Base-by-base conservation (phyloP, 257 asterid species). In the Nicotiana attenuata region DNA sequence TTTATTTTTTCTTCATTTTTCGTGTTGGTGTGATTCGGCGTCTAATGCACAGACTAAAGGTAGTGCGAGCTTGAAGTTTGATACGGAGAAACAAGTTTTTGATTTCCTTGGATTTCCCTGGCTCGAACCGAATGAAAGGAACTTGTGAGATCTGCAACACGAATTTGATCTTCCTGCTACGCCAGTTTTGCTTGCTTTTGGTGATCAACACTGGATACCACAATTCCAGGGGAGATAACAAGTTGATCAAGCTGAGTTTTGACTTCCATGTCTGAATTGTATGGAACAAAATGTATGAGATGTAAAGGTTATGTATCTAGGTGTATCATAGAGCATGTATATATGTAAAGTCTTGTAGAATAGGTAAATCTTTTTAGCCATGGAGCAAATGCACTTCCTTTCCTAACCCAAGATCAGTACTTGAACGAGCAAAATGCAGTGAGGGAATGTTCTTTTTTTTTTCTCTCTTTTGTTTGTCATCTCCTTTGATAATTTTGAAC, bases 51-150 rank as follows among this genome's bases (percentile, higher is more conserved):
- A 96, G 99, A 95, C 90, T 86, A 91, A 79, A 85, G 97, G 97
- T 82, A 87, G 91, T 84, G 98, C 97, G 20, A 93, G 90, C 88
- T 87, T 96, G 93, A 94, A 94, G 89, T 90, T 94, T 85, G 89
- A 84, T 41, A 91, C 92, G 3, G 99, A 96, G 80, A 94, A 89
- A 69, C 90, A 96, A 85, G 97, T 96, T 80, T 94, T 94, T 65
- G 95, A 96, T 86, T 96, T 92, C 89, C 97, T 96, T 10, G 97
- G 96, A 29, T 96, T 90, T 85, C 97, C 97, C 24, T 92, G 92
- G 94, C 89, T 90, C 10, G 94, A 92, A 78, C 99, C 99, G 10
- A 85, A 92, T 82, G 89, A 92, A 78, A 90, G 99, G 85, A 95
- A 95, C 77, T 84, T 95, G 76, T 95, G 89, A 93, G 83, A 55